Evolutionary conservation across 331 rosid species (phyloP).

Genomic region (Ulmus americana): DNA sequence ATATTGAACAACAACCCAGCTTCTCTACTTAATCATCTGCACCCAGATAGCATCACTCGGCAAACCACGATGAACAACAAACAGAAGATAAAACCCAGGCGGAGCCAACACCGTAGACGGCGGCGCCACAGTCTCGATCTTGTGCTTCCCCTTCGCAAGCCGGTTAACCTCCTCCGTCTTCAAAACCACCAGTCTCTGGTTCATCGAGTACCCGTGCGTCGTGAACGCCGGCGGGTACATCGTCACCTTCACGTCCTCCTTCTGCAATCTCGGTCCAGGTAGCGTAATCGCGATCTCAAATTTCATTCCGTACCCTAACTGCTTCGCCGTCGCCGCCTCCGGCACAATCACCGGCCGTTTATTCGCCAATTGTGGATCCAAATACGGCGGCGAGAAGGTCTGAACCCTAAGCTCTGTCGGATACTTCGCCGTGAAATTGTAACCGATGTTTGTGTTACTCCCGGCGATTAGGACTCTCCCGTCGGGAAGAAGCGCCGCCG

Average conservation of each 20-base stretch:
- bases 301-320: conserved; percentile 15
- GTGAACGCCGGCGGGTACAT: conserved; percentile 81
- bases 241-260: conserved; percentile 40
- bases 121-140: conserved; percentile 33
- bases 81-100: conserved; percentile 61
- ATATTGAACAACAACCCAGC: too few species aligned
- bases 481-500: conserved; percentile 54
- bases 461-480: conserved; percentile 70
- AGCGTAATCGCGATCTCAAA: conserved; percentile 27
- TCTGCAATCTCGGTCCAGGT: background rate
- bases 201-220: conserved; percentile 84
- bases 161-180: background rate
- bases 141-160: conserved; percentile 4
- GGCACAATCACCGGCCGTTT: conserved; percentile 34
- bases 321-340: background rate
- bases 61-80: conserved; percentile 61
- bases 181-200: conserved; percentile 54
- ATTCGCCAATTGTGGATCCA: conserved; percentile 23
- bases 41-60: conserved; percentile 73
- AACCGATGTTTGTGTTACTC: conserved; percentile 69
- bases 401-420: conserved; percentile 78
- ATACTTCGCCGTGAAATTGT: conserved; percentile 32
- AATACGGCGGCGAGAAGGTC: conserved; percentile 67
- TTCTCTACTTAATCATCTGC: conserved; percentile 16
- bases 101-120: conserved; percentile 44